A percentile compares a stretch with the other conserved stretches of the same genome.
Evolutionary conservation across 345 rosid species (phyloP).

Genomic region (Heritiera fomes): DNA sequence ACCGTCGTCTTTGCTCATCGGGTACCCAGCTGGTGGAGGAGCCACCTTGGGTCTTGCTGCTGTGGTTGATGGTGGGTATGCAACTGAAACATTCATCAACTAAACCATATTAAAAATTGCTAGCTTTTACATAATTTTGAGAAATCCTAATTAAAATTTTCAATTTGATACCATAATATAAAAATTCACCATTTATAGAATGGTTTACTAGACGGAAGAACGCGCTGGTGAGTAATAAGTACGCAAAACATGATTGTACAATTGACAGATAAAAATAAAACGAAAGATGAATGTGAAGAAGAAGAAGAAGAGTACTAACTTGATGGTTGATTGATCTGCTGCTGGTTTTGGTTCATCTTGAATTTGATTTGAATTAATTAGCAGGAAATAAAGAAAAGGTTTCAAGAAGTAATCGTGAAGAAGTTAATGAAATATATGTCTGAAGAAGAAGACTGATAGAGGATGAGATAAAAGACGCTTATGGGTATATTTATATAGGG

Average conservation of each 20-base stretch:
- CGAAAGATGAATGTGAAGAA: too few species aligned
- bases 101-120: not conserved
- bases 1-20: conserved; percentile 7
- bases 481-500: too few species aligned
- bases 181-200: too few species aligned
- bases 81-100: not conserved
- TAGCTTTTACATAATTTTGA: not conserved
- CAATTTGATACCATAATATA: too few species aligned
- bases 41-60: not conserved
- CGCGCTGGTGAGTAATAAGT: too few species aligned
- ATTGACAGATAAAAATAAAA: too few species aligned
- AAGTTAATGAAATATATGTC: not conserved
- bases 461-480: too few species aligned
- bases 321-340: conserved; percentile 4
- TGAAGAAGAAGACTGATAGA: too few species aligned
- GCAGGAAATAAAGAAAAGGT: not conserved
- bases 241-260: too few species aligned
- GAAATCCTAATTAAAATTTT: not conserved
- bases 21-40: conserved; percentile 20
- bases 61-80: not conserved
- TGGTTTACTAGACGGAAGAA: too few species aligned
- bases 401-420: not conserved
- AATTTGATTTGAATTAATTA: not conserved
- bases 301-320: not conserved
- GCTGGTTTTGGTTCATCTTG: not conserved